Conservation (phyloP, 2,329 filamentous ascomycete species). For the Cladosporium sp. region DNA sequence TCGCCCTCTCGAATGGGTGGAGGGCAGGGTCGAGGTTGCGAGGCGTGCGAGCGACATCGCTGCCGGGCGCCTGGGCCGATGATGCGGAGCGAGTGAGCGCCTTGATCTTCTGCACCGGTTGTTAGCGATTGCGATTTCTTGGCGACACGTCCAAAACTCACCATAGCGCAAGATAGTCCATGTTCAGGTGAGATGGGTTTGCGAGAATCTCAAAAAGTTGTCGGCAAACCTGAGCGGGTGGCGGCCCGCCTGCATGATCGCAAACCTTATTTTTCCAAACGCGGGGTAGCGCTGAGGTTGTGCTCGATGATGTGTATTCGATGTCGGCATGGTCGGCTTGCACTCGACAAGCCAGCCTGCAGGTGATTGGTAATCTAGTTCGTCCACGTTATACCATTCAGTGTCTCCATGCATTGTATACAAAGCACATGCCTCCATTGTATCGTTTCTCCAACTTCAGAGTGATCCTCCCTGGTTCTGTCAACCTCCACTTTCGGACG, state of each 20-base stretch:
- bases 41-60: conserved; percentile 60
- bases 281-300: conserved; percentile 2
- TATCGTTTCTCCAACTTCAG: background rate
- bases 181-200: background rate
- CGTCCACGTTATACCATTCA: background rate
- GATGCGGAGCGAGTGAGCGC: conserved; percentile 63
- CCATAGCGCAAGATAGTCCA: conserved; percentile 11
- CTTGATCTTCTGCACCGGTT: conserved; percentile 50
- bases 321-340: background rate
- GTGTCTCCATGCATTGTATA: background rate
- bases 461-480: background rate
- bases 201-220: conserved; percentile 10
- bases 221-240: background rate
- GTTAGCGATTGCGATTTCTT: background rate
- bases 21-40: conserved; percentile 76
- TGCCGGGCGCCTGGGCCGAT: conserved; percentile 63
- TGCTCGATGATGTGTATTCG: background rate
- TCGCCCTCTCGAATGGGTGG: conserved; percentile 84
- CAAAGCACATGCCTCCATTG: background rate
- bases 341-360: no score
- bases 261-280: background rate
- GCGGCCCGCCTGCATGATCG: background rate
- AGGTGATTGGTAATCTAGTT: background rate
- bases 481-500: background rate
- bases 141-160: background rate